Evolutionary conservation across 306 rosid species (phyloP).

Genomic region (Dryas octopetala): DNA sequence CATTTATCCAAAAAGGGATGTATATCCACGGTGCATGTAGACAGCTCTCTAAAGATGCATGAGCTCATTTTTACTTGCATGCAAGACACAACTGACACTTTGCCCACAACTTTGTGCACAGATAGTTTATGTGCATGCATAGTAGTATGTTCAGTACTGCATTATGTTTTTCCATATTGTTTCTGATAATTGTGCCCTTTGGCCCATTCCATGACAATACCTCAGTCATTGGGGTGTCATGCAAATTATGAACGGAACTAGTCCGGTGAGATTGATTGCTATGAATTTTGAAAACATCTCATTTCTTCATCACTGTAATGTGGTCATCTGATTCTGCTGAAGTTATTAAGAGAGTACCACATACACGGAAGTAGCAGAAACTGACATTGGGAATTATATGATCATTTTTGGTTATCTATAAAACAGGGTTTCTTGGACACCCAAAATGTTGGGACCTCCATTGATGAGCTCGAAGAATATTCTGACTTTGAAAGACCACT

Average conservation of each 20-base stretch:
- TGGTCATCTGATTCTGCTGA: neutral
- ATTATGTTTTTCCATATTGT: neutral
- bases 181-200: neutral
- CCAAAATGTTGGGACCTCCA: constrained; percentile 50
- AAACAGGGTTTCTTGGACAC: constrained; percentile 79
- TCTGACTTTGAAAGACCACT: constrained; percentile 48
- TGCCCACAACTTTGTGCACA: too few relatives aligned
- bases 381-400: neutral
- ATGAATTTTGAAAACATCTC: neutral
- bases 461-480: constrained; percentile 59
- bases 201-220: neutral
- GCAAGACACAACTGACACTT: too few relatives aligned
- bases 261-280: neutral
- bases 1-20: neutral
- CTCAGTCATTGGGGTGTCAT: neutral
- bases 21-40: too few relatives aligned
- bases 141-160: neutral
- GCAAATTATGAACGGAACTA: neutral
- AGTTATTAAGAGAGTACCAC: neutral
- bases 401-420: neutral
- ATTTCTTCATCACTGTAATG: neutral
- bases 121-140: too few relatives aligned
- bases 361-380: neutral
- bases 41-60: too few relatives aligned
- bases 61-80: too few relatives aligned